Conservation (phyloP, 1,284 basidiomycete species). For the Cutaneotrichosporon sp. region DNA sequence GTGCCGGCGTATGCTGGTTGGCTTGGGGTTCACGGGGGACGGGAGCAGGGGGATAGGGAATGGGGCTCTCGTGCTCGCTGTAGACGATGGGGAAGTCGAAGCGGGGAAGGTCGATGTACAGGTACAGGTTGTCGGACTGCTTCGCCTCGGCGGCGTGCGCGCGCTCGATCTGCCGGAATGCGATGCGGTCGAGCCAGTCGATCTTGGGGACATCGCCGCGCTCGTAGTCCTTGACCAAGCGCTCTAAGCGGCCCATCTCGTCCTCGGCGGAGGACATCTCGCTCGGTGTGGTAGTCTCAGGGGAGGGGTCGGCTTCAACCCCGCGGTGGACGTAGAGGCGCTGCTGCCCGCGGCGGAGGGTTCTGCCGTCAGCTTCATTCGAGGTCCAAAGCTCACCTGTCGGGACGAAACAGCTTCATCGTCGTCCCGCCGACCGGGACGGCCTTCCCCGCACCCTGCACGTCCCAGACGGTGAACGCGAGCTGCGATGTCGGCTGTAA, state of each 20-base stretch:
- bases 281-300: conserved; percentile 80
- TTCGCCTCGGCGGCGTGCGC: conserved; percentile 84
- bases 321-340: conserved; percentile 80
- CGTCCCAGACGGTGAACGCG: conserved; percentile 93
- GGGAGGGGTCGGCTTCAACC: conserved; percentile 78
- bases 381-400: conserved; percentile 74
- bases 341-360: conserved; percentile 87
- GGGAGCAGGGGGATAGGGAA: conserved; percentile 49
- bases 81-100: conserved; percentile 99
- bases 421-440: conserved; percentile 86
- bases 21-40: conserved; percentile 35
- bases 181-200: conserved; percentile 93
- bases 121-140: conserved; percentile 84
- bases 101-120: conserved; percentile 94
- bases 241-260: conserved; percentile 92
- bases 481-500: conserved; percentile 84
- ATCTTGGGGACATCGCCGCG: conserved; percentile 89
- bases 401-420: conserved; percentile 85
- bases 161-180: conserved; percentile 90
- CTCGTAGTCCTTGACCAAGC: conserved; percentile 96
- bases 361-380: conserved; percentile 62
- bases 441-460: conserved; percentile 72
- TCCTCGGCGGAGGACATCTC: conserved; percentile 68
- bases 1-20: conserved; percentile 37
- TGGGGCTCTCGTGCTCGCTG: conserved; percentile 65